These are phyloP conservation scores for Arabidopsis hybrid DNA, from an alignment of 441 rosid genomes.

Conservation along the genomic window DNA sequence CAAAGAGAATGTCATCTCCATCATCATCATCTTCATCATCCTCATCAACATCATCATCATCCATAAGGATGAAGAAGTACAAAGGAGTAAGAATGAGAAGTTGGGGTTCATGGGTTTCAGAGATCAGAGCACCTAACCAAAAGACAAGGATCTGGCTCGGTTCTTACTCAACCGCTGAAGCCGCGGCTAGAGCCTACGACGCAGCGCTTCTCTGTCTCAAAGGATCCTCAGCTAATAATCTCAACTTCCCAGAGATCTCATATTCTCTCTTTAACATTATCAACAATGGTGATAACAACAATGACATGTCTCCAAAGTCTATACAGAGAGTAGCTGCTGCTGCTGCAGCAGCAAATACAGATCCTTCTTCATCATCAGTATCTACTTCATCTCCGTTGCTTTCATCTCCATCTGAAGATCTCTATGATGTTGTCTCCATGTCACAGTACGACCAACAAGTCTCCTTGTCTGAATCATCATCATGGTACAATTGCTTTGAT, in stretches of 20 bases:
- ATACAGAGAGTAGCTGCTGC: constrained; percentile 94
- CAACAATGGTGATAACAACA: constrained; percentile 35
- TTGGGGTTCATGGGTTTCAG: constrained; percentile 99
- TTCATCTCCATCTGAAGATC: constrained; percentile 56
- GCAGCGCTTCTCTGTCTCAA: constrained; percentile 92
- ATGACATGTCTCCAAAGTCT: constrained; percentile 79
- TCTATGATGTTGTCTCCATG: constrained; percentile 63
- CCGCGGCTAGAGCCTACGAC: constrained; percentile 96
- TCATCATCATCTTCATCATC: constrained; percentile 35
- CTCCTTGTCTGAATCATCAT: constrained; percentile 48
- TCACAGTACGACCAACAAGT: constrained; percentile 49
- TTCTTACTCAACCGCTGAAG: constrained; percentile 92
- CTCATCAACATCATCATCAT: constrained; percentile 36
- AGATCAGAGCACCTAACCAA: constrained; percentile 93
- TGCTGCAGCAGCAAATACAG: constrained; percentile 44
- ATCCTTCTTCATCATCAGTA: constrained; percentile 36
- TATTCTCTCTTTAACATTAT: constrained; percentile 48
- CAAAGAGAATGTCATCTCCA: constrained; percentile 40
- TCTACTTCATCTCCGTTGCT: constrained; percentile 47
- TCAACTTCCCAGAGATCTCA: constrained; percentile 79
- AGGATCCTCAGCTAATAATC: constrained; percentile 83
- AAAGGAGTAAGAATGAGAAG: constrained; percentile 98
- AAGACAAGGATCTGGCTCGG: constrained; percentile 97
- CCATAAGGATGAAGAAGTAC: constrained; percentile 68
- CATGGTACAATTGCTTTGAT: constrained; percentile 59